Conservation (phyloP, 2,329 filamentous ascomycete species). For the Arthrinium phaeospermum region DNA sequence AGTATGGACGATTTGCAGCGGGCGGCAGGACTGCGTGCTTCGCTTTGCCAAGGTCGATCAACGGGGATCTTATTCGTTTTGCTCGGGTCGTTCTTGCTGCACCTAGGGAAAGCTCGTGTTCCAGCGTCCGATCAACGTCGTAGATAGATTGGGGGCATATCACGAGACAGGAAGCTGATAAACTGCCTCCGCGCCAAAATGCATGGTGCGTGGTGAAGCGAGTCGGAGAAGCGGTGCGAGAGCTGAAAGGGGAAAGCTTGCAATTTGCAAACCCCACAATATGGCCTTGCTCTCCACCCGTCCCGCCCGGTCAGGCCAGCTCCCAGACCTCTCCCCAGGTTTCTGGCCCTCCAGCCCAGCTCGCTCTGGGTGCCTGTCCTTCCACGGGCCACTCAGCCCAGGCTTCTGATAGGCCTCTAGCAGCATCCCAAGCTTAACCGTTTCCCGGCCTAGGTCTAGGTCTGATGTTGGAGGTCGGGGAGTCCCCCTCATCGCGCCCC, state of each 20-base stretch:
- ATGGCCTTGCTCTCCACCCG: background rate
- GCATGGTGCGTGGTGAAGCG: conserved; percentile 1
- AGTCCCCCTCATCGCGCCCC: conserved; percentile 13
- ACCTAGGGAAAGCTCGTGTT: background rate
- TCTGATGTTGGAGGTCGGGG: conserved; percentile 1
- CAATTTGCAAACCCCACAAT: conserved; percentile 11
- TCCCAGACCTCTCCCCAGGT: conserved; percentile 7
- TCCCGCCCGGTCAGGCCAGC: background rate
- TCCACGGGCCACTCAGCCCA: background rate
- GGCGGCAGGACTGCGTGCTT: background rate
- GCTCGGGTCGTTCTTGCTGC: background rate
- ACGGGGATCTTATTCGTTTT: conserved; percentile 3
- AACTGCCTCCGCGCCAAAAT: background rate
- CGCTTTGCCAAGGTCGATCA: background rate
- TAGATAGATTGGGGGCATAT: conserved; percentile 2
- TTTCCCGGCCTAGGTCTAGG: conserved; percentile 9
- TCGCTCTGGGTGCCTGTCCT: background rate
- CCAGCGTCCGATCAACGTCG: background rate
- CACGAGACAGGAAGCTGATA: conserved; percentile 8
- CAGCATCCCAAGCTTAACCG: background rate
- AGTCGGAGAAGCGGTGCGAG: conserved; percentile 15
- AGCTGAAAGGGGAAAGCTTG: conserved; percentile 7
- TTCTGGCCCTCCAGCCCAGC: background rate
- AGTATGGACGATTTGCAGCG: background rate
- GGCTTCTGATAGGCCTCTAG: background rate